Evolutionary conservation across 1,284 basidiomycete genomes (phyloP).

Genomic region (Polyporus tsugae): DNA sequence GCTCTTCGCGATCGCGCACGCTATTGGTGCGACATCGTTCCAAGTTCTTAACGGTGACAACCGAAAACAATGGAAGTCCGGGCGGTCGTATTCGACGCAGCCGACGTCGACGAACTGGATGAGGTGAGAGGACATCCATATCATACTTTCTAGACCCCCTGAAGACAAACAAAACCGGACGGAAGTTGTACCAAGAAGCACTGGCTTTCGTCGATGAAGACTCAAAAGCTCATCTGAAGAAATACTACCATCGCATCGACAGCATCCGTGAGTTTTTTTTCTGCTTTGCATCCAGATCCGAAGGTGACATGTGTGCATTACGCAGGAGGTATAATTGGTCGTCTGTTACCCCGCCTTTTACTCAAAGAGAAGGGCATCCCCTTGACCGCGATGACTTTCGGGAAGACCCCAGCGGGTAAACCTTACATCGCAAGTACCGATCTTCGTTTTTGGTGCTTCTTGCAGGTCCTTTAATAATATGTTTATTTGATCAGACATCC

Average conservation of each 20-base stretch:
- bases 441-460: neutral
- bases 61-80: slow-evolving; percentile 58
- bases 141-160: slow-evolving; percentile 10
- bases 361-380: slow-evolving; percentile 63
- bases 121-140: slow-evolving; percentile 51
- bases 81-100: slow-evolving; percentile 50
- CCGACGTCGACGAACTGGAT: slow-evolving; percentile 45
- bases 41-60: neutral
- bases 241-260: slow-evolving; percentile 75
- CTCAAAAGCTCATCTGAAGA: slow-evolving; percentile 60
- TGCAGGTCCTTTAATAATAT: slow-evolving; percentile 1
- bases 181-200: slow-evolving; percentile 68
- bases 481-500: slow-evolving; percentile 47
- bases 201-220: slow-evolving; percentile 63
- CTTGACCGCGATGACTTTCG: slow-evolving; percentile 57
- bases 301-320: neutral
- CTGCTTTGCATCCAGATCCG: neutral
- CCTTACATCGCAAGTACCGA: slow-evolving; percentile 69
- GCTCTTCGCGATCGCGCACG: too few species aligned
- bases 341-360: slow-evolving; percentile 69
- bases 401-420: slow-evolving; percentile 68
- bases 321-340: slow-evolving; percentile 76
- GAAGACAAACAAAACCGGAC: neutral
- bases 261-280: slow-evolving; percentile 64
- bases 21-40: neutral